phyloP scores from a whole-genome alignment of 2,329 filamentous ascomycete genomes.

The Blastomyces parvus region DNA sequence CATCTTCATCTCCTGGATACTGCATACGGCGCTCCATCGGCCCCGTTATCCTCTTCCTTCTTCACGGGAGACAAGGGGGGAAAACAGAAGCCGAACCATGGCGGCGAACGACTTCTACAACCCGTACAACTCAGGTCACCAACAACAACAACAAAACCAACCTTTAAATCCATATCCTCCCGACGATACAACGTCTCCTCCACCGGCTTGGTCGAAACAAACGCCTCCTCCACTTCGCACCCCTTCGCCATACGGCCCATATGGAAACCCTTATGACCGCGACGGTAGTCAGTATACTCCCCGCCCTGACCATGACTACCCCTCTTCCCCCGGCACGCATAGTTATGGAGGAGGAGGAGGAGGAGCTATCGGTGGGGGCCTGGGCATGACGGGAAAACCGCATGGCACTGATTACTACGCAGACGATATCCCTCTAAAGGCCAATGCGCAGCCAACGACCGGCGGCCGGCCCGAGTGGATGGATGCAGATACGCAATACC shows the following conservation, averaged over 20 bases:
- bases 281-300: conserved; percentile 32
- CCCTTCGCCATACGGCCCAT: conserved; percentile 36
- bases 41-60: background rate
- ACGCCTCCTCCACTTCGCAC: conserved; percentile 7
- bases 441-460: conserved; percentile 28
- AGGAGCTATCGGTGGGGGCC: conserved; percentile 13
- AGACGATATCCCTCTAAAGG: conserved; percentile 36
- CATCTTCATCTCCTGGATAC: background rate
- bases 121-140: conserved; percentile 6
- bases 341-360: conserved; percentile 5
- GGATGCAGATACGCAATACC: conserved; percentile 37
- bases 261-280: conserved; percentile 33
- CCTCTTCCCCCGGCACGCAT: conserved; percentile 12
- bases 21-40: background rate
- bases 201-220: conserved; percentile 9
- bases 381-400: conserved; percentile 19
- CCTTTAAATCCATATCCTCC: background rate
- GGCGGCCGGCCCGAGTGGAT: conserved; percentile 29
- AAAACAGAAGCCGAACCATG: conserved; percentile 24
- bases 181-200: conserved; percentile 6
- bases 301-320: conserved; percentile 26
- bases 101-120: conserved; percentile 32
- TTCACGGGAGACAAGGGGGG: background rate
- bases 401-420: conserved; percentile 28
- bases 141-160: background rate